Evolutionary conservation across 2,329 filamentous ascomycete genomes (phyloP).

Genomic region (Cyphellophora europaea): DNA sequence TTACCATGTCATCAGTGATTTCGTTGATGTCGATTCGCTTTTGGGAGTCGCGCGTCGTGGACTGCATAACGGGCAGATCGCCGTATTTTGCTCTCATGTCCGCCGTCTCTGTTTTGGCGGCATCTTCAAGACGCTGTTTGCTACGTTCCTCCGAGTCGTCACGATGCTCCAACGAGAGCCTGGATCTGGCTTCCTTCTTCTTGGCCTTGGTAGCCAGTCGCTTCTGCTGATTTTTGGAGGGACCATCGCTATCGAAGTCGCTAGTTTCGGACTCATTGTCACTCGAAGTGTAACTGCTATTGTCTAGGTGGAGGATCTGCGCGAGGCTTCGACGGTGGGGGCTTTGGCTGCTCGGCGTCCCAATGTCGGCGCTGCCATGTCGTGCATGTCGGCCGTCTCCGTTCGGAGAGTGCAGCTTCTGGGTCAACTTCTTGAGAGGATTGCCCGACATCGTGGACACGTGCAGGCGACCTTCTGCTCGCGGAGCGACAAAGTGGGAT

Average conservation of each 20-base stretch:
- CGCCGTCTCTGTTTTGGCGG: conserved; percentile 44
- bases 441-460: conserved; percentile 12
- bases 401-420: conserved; percentile 23
- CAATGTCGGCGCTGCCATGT: not conserved
- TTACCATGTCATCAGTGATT: conserved; percentile 43
- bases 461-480: too few species aligned
- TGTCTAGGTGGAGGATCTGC: conserved; percentile 27
- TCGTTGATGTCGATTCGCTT: conserved; percentile 40
- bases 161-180: conserved; percentile 34
- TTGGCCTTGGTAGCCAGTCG: conserved; percentile 29
- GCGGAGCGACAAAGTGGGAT: too few species aligned
- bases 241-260: conserved; percentile 26
- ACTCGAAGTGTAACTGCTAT: conserved; percentile 28
- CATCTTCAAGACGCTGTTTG: conserved; percentile 37
- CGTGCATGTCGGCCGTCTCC: conserved; percentile 19
- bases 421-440: conserved; percentile 23
- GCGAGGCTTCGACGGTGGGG: conserved; percentile 32
- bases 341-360: conserved; percentile 16
- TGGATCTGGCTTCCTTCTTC: conserved; percentile 28
- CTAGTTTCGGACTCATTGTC: conserved; percentile 23
- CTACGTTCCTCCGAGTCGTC: conserved; percentile 30
- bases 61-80: conserved; percentile 48
- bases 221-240: conserved; percentile 38
- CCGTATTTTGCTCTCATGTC: conserved; percentile 53
- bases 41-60: conserved; percentile 40